A percentile compares a stretch with the other conserved stretches of the same genome.
Conservation (phyloP, 345 rosid species). For the Brassica nigra region DNA sequence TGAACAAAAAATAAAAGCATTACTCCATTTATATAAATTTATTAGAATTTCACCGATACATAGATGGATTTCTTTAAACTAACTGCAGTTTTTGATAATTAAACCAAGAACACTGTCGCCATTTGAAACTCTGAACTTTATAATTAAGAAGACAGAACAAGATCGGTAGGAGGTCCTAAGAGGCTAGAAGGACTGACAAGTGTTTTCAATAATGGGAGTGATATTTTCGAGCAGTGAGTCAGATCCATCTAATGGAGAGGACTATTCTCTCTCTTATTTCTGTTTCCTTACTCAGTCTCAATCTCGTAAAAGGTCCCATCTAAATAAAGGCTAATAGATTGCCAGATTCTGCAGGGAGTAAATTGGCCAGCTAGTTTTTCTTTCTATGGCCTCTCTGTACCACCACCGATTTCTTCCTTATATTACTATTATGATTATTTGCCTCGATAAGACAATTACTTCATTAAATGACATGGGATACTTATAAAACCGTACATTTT, state of each 20-base stretch:
- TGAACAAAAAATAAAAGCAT: too few species aligned
- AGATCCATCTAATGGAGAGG: conserved; percentile 41
- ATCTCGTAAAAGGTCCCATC: conserved; percentile 40
- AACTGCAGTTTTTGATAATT: conserved; percentile 13
- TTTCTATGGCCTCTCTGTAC: conserved; percentile 36
- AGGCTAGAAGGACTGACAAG: conserved; percentile 32
- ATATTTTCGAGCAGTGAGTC: conserved; percentile 42
- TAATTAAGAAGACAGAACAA: conserved; percentile 35
- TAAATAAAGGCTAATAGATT: conserved; percentile 35
- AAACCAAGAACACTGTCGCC: neutral
- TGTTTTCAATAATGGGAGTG: conserved; percentile 44
- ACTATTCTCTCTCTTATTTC: conserved; percentile 27
- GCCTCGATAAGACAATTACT: neutral
- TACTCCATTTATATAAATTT: too few species aligned
- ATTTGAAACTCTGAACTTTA: neutral
- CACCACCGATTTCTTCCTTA: conserved; percentile 7
- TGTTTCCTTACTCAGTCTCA: neutral
- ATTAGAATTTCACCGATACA: neutral
- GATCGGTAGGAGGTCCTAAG: conserved; percentile 31
- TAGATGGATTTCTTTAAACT: neutral
- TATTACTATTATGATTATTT: conserved; percentile 6
- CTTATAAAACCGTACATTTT: neutral
- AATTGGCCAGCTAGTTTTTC: conserved; percentile 42
- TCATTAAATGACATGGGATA: neutral
- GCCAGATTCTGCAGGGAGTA: conserved; percentile 43